Base-by-base conservation (phyloP, 495 filamentous ascomycete species). In the Aeminium ludgeri region DNA sequence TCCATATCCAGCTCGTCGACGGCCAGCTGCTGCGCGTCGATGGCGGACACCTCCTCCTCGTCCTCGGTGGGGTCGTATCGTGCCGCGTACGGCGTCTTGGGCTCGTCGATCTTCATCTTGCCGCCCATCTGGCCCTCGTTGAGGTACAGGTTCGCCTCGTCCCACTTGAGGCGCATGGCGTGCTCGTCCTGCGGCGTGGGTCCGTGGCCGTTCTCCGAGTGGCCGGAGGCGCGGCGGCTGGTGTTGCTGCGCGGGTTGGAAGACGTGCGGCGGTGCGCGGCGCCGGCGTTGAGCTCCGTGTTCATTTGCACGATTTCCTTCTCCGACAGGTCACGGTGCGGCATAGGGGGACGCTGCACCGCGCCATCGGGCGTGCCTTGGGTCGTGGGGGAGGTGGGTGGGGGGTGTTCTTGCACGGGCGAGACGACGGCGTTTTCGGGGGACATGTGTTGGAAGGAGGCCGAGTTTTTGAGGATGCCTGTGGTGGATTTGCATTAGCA, bases 71-170 rank as follows among this genome's bases (percentile, higher is more conserved):
- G 85, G 53, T 97, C 85, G 54, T 95, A 95, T 46, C 81, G 80
- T 51, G 74, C 78, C 12, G 83, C 89, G 50, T 83, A 97, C 0
- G 89, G 89, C 13, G 89, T 97, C 69, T 97, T 97, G 36, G 89
- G 89, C 63, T 97, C 89, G 50, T 82, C 77, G 54, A 97, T 96
- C 68, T 96, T 96, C 91, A 96, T 96, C 34, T 87, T 96, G 23
- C 80, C 73, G 28, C 76, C 84, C 57, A 82, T 86, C 60, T 96
- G 82, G 59, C 95, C 89, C 63, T 96, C 89, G 3, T 86, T 83
- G 10, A 96, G 68, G 59, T 95, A 96, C 16, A 97, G 66, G 49
- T 96, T 96, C 16, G 84, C 89, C 59, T 97, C 89, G 53, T 97
- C 89, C 89, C 89, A 97, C 57, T 94, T 91, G 41, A 97, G 66